Conservation (phyloP, 2,329 filamentous ascomycete species). For the Harringtonia lauricola region DNA sequence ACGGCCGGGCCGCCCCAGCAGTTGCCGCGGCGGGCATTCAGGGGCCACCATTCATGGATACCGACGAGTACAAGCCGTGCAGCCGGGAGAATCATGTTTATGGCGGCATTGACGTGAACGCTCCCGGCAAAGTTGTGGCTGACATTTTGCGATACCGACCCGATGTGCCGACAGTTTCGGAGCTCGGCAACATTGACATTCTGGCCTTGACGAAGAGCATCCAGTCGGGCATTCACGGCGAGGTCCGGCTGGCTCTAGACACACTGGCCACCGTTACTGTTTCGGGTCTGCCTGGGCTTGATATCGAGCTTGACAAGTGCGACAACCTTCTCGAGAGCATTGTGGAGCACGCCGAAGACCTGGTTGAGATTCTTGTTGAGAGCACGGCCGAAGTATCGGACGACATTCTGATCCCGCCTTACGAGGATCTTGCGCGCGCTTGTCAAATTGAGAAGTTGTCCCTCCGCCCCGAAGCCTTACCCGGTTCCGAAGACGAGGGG, state of each 20-base stretch:
- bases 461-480: constrained; percentile 59
- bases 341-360: constrained; percentile 82
- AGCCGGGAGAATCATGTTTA: constrained; percentile 45
- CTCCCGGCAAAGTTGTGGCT: constrained; percentile 51
- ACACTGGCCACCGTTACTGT: constrained; percentile 63
- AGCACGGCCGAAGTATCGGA: constrained; percentile 79
- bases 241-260: constrained; percentile 84
- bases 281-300: constrained; percentile 49
- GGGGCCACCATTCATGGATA: constrained; percentile 28
- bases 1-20: constrained; percentile 15
- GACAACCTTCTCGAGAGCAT: constrained; percentile 84
- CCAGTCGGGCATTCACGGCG: constrained; percentile 78
- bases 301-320: constrained; percentile 58
- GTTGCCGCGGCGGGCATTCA: constrained; percentile 18
- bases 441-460: constrained; percentile 63
- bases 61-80: constrained; percentile 44
- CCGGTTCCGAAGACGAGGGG: constrained; percentile 69
- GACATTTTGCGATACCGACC: constrained; percentile 61
- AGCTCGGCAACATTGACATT: constrained; percentile 83
- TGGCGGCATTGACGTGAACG: constrained; percentile 62
- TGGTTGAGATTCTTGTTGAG: constrained; percentile 74
- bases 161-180: constrained; percentile 60
- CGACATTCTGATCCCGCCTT: constrained; percentile 69
- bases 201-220: constrained; percentile 81
- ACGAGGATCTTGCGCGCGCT: constrained; percentile 78